Conservation (phyloP, 1,284 basidiomycete genomes). For the Leccinum griseonigrum region DNA sequence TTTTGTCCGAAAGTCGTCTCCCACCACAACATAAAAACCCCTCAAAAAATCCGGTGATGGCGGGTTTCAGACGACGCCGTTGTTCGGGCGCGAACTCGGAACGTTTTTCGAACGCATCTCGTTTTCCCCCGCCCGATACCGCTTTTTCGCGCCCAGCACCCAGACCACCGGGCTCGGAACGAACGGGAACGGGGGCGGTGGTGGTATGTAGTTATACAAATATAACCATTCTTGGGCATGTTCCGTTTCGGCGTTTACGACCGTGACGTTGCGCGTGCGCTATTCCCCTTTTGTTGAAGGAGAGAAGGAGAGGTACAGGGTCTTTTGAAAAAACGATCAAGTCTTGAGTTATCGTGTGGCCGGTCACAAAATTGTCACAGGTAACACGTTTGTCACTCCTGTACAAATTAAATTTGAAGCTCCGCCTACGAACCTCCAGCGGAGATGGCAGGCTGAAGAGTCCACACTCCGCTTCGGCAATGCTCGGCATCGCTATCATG, state of each 20-base stretch:
- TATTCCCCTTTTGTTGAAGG: conserved; percentile 11
- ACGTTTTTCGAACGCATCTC: background rate
- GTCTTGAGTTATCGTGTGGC: too few species aligned
- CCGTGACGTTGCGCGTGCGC: conserved; percentile 18
- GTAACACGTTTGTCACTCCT: too few species aligned
- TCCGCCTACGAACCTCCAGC: too few species aligned
- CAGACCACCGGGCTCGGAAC: background rate
- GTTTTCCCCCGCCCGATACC: background rate
- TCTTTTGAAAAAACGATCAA: too few species aligned
- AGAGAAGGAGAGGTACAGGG: too few species aligned
- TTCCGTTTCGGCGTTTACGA: conserved; percentile 12
- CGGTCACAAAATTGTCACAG: too few species aligned
- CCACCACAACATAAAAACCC: too few species aligned
- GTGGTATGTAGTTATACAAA: background rate
- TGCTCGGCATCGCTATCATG: background rate
- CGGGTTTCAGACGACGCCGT: background rate
- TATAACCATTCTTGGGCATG: conserved; percentile 4
- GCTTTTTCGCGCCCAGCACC: background rate
- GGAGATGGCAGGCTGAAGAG: too few species aligned
- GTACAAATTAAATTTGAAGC: too few species aligned
- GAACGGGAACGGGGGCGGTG: background rate
- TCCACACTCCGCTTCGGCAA: background rate
- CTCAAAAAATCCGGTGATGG: background rate
- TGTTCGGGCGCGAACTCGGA: background rate
- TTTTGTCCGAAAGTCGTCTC: too few species aligned